A percentile compares a stretch with the other conserved stretches of the same genome.
Conservation (phyloP, 768 basidiomycete genomes). For the Cystofilobasidium bisporidii region DNA sequence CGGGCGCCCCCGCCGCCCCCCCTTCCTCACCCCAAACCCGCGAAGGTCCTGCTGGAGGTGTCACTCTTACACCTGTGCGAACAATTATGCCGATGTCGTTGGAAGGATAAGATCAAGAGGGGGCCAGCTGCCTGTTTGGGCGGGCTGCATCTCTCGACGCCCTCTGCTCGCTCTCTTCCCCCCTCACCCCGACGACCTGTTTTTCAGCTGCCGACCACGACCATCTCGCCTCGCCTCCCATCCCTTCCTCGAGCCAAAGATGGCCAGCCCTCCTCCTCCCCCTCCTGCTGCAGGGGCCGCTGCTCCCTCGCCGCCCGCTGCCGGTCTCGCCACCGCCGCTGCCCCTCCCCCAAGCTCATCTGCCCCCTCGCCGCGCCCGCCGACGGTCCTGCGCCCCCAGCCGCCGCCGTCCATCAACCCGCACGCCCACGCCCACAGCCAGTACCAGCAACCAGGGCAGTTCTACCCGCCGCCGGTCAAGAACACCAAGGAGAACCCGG, state of each 20-base stretch:
- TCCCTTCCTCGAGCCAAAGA: not conserved
- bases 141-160: no score
- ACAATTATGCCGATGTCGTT: no score
- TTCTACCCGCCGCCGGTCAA: slow-evolving; percentile 22
- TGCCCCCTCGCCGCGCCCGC: slow-evolving; percentile 6
- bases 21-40: no score
- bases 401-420: slow-evolving; percentile 6
- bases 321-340: slow-evolving; percentile 11
- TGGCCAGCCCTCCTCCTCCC: slow-evolving; percentile 14
- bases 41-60: no score
- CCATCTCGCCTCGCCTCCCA: no score
- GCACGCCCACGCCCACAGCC: slow-evolving; percentile 16
- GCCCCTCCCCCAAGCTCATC: not conserved
- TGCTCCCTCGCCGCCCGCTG: slow-evolving; percentile 7
- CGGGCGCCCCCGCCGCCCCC: no score
- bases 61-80: no score
- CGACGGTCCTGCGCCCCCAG: slow-evolving; percentile 12
- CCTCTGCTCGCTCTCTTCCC: no score
- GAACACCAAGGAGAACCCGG: slow-evolving; percentile 22
- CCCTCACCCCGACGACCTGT: no score
- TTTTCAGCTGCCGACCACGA: no score
- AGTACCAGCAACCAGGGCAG: not conserved
- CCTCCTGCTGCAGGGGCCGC: not conserved
- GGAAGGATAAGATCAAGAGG: no score
- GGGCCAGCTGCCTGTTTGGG: no score